A percentile compares a stretch with the other conserved stretches of the same genome.
phyloP scores from a whole-genome alignment of 352 stramenopile genomes.

The Blastocystis hominis region DNA sequence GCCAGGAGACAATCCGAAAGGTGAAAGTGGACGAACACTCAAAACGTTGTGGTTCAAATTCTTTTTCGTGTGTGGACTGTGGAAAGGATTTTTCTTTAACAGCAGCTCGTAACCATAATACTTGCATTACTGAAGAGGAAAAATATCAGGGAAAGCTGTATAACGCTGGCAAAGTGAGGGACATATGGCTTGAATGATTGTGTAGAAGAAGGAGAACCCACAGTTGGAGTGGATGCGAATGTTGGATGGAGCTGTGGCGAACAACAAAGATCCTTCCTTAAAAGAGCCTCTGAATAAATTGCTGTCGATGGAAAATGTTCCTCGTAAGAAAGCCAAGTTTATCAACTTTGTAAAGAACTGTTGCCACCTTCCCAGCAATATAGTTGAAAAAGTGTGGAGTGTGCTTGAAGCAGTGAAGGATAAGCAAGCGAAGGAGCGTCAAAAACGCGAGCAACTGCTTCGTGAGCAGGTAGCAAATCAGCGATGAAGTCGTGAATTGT shows the following conservation, averaged over 20 bases:
- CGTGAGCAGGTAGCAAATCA: slow-evolving; percentile 25
- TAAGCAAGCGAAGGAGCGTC: slow-evolving; percentile 32
- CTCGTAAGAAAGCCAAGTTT: slow-evolving; percentile 51
- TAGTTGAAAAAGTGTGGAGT: slow-evolving; percentile 45
- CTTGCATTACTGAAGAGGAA: slow-evolving; percentile 56
- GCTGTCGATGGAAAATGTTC: slow-evolving; percentile 43
- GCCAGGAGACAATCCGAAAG: slow-evolving; percentile 57
- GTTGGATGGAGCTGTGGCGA: slow-evolving; percentile 30
- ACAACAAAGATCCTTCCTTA: slow-evolving; percentile 31
- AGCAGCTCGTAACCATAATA: slow-evolving; percentile 15
- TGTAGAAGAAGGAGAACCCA: slow-evolving; percentile 56
- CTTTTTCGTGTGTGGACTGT: slow-evolving; percentile 57
- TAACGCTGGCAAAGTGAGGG: slow-evolving; percentile 6
- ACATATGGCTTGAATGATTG: neutral
- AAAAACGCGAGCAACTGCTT: slow-evolving; percentile 21
- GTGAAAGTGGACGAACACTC: slow-evolving; percentile 54
- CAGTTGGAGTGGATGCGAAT: slow-evolving; percentile 57
- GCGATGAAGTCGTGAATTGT: neutral
- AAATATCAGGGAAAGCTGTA: slow-evolving; percentile 58
- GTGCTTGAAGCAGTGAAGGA: slow-evolving; percentile 42
- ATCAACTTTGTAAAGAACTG: slow-evolving; percentile 57
- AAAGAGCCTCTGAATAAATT: slow-evolving; percentile 28
- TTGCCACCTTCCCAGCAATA: slow-evolving; percentile 11
- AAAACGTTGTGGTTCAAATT: slow-evolving; percentile 51
- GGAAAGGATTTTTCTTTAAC: slow-evolving; percentile 31